Base-by-base conservation (phyloP, 371 early-diverging fungal genomes). In the Funneliformis caledonium region DNA sequence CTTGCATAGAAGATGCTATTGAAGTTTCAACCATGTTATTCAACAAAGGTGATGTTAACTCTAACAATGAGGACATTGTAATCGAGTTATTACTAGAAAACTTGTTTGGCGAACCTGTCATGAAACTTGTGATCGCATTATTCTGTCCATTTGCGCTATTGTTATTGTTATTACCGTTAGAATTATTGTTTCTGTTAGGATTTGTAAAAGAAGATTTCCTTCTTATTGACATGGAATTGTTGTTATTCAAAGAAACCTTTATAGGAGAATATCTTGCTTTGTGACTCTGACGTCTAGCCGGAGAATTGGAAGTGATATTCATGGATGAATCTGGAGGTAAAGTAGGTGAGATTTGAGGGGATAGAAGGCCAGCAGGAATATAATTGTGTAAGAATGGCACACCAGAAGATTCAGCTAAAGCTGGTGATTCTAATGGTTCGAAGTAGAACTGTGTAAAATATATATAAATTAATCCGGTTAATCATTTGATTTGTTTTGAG, bases 121-220 rank as follows among this genome's bases (percentile, higher is more conserved):
- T 33, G 14, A 76, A 61, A 43, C 37, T 59, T 76, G 56, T 56
- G 56, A 19, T 56, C 56, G 7, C 56, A 56, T 56, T 56, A 56
- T 56, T 19, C 19, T 52, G 52, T 52, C 52, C 52, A 52, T 52
- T 52, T 52, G 52, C 6, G 16, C 52, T 26, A 26, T 26, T 52
- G 52, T 72, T 72, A 72, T 43, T 68, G 52, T 72, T 72, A 52
- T 52, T 72, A 1, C 16, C 11, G 50, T 50, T 72, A 19, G 50
- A 4, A 16, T 31, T 73, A 31, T 52, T 73, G 16, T 47, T 50
- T 6, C 16, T 48, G 31, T 48, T 50, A 73, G 7, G 16, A 50
- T 16, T 73, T 10, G 12, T 48, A 8, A 14, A 16, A 16, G 11
- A 8, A 9, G 69, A 19, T 33, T 10, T 64, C 11, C 31, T 64